Base-by-base conservation (phyloP, 768 basidiomycete species). In the Epithele typhae region DNA sequence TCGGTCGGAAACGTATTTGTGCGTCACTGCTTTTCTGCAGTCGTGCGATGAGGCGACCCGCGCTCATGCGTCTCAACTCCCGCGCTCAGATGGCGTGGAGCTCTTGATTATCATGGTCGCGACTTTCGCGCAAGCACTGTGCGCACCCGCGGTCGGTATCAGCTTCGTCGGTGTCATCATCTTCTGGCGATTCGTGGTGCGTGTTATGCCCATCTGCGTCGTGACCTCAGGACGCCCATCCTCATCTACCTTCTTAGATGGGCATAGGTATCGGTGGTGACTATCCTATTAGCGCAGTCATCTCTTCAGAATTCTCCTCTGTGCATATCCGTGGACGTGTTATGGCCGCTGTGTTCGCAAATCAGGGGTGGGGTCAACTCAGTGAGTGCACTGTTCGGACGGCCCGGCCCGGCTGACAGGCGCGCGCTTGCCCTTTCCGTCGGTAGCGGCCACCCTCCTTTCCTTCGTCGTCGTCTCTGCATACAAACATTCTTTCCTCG, bases 261-360 rank as follows among this genome's bases (percentile, higher is more conserved):
- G 88, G 88, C 0, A 63, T 92, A 2, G 91, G 92, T 5, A 87
- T 93, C 15, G 92, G 91, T 4, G 92, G 92, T 15, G 92, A 94
- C 57, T 93, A 94, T 61, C 92, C 92, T 5, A 63, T 93, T 0
- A 81, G 77, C 42, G 86, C 92, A 15, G 84, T 91, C 58, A 93
- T 94, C 58, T 82, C 91, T 3, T 91, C 87, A 25, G 92, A 95
- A 60, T 95, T 93, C 55, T 84, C 92, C 1, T 74, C 87, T 0
- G 85, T 82, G 15, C 76, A 76, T 35, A 79, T 73, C 38, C 80
- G 92, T 54, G 92, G 92, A 37, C 75, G 91, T 19, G 80, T 95
- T 65, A 92, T 95, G 89, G 84, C 85, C 1, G 87, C 85, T 6
- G 89, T 92, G 0, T 94, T 93, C 53, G 82, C 92, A 0, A 67